phyloP scores from a whole-genome alignment of 129 eudicot species.

The Saposhnikovia divaricata region DNA sequence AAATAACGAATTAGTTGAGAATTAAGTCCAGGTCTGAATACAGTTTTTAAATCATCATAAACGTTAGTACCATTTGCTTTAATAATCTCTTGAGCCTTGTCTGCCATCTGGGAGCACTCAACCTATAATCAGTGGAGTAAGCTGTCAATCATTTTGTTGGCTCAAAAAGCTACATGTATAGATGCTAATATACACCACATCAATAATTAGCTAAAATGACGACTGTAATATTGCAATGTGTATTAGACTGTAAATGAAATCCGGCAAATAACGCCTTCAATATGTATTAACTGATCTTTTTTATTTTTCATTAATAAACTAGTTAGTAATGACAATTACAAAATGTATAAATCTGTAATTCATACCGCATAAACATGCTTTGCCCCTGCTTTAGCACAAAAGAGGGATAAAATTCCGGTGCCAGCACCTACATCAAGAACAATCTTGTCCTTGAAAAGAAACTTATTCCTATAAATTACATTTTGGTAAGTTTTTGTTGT shows the following conservation, averaged over 20 bases:
- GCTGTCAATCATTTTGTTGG: background rate
- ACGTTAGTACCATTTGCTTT: slow-evolving; percentile 29
- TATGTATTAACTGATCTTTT: slow-evolving; percentile 14
- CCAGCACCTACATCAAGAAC: too few species aligned
- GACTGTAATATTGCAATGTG: too few species aligned
- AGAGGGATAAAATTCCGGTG: slow-evolving; percentile 85
- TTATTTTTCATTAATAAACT: background rate
- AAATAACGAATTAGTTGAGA: slow-evolving; percentile 9
- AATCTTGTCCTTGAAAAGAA: too few species aligned
- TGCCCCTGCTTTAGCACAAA: slow-evolving; percentile 99
- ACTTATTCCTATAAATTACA: too few species aligned
- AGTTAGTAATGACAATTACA: background rate
- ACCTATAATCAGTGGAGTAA: slow-evolving; percentile 34
- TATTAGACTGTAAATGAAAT: background rate
- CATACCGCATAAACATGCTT: slow-evolving; percentile 96
- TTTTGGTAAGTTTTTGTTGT: too few species aligned
- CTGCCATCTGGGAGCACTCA: slow-evolving; percentile 95
- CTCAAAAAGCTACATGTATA: background rate
- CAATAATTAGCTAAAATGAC: background rate
- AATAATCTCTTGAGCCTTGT: slow-evolving; percentile 80
- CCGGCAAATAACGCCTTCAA: background rate
- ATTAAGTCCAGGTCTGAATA: background rate
- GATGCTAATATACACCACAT: background rate
- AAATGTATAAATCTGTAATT: slow-evolving; percentile 12
- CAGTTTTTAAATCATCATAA: background rate